Evolutionary conservation across 2,329 filamentous ascomycete species (phyloP).

Genomic region (Ceratocystiopsis brevicomis): DNA sequence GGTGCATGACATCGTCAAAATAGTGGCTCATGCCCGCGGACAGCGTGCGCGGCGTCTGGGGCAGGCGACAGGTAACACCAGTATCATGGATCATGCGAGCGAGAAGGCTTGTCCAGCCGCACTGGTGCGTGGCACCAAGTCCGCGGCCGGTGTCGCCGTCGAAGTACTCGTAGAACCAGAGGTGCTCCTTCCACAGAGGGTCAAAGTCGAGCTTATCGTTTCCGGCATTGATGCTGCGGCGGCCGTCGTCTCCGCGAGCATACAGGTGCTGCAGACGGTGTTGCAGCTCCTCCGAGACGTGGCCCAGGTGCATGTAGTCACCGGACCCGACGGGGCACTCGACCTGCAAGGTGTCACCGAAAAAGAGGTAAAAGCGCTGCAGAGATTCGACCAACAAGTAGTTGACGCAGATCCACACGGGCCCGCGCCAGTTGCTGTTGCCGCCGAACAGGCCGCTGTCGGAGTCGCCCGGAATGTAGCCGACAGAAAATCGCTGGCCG

Average conservation of each 20-base stretch:
- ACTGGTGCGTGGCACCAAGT: slow-evolving; percentile 82
- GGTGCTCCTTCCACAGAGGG: slow-evolving; percentile 75
- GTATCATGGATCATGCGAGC: slow-evolving; percentile 97
- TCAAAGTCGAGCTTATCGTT: slow-evolving; percentile 80
- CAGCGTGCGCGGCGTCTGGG: slow-evolving; percentile 81
- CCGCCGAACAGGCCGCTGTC: slow-evolving; percentile 89
- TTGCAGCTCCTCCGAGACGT: slow-evolving; percentile 87
- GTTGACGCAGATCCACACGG: slow-evolving; percentile 92
- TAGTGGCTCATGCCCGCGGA: slow-evolving; percentile 73
- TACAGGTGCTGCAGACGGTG: slow-evolving; percentile 88
- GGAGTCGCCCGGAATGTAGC: slow-evolving; percentile 87
- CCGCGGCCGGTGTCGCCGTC: slow-evolving; percentile 82
- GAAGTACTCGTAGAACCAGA: slow-evolving; percentile 98
- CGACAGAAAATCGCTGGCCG: slow-evolving; percentile 69
- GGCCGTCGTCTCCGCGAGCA: slow-evolving; percentile 63
- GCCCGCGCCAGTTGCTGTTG: slow-evolving; percentile 95
- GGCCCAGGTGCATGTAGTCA: slow-evolving; percentile 86
- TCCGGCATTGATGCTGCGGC: slow-evolving; percentile 71
- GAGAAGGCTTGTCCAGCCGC: slow-evolving; percentile 88
- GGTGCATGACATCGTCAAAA: slow-evolving; percentile 75
- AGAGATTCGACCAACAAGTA: slow-evolving; percentile 85
- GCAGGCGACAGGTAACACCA: slow-evolving; percentile 74
- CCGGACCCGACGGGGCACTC: slow-evolving; percentile 90
- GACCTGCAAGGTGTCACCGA: slow-evolving; percentile 70
- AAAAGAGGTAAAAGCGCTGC: slow-evolving; percentile 93